These are phyloP conservation scores for Fusarium sp. DNA, from an alignment of 2,329 filamentous ascomycete species.

Conservation along the genomic window DNA sequence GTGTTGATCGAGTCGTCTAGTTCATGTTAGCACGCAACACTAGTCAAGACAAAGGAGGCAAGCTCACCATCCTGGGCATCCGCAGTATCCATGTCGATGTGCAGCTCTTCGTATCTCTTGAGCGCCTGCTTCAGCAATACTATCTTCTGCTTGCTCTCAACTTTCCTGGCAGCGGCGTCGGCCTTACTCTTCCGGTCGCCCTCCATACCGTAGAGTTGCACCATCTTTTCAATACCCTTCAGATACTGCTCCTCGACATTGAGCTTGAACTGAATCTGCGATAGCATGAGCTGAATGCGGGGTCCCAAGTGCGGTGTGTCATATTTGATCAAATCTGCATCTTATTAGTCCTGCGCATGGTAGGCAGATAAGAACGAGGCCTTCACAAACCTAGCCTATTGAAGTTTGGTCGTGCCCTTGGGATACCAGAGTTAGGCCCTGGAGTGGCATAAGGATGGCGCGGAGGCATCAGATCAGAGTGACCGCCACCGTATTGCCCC, in stretches of 20 bases:
- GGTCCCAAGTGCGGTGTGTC: constrained; percentile 95
- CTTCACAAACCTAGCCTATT: constrained; percentile 86
- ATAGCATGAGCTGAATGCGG: constrained; percentile 98
- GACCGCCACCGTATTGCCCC: constrained; percentile 68
- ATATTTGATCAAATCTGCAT: constrained; percentile 94
- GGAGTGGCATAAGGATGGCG: constrained; percentile 80
- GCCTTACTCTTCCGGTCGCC: constrained; percentile 95
- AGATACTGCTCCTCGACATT: constrained; percentile 99
- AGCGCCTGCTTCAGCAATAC: constrained; percentile 94
- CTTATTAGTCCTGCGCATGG: constrained; percentile 16
- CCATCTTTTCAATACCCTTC: constrained; percentile 99
- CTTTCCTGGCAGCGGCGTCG: constrained; percentile 88
- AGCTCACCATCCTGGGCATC: constrained; percentile 83
- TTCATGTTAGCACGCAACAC: constrained; percentile 31
- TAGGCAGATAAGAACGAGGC: constrained; percentile 8
- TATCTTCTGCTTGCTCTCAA: constrained; percentile 98
- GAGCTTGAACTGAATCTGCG: constrained; percentile 98
- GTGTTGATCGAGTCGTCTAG: constrained; percentile 96
- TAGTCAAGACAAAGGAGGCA: not conserved
- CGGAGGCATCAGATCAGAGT: constrained; percentile 82
- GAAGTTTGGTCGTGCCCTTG: constrained; percentile 87
- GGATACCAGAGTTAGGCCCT: constrained; percentile 73
- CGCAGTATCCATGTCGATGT: constrained; percentile 88
- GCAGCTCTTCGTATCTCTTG: constrained; percentile 96
- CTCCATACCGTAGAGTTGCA: constrained; percentile 96